Percentiles rank a stretch among this genome's conserved stretches.
phyloP scores from a whole-genome alignment of 2,329 filamentous ascomycete species.

The Microthyrium microscopicum region DNA sequence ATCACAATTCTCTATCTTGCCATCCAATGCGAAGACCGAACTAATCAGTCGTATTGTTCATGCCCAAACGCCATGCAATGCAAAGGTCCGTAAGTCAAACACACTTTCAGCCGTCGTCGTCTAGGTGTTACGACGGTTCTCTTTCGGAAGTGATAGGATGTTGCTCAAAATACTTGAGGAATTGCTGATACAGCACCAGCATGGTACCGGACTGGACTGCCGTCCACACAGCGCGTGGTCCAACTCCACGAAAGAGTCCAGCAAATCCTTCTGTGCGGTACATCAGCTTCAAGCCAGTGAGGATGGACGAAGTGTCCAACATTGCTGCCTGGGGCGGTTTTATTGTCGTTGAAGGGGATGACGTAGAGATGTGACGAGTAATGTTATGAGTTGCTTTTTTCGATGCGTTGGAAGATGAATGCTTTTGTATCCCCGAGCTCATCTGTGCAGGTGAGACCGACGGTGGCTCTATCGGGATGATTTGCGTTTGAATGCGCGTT shows the following conservation, averaged over 20 bases:
- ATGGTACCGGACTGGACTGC: slow-evolving; percentile 94
- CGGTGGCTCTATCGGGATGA: slow-evolving; percentile 33
- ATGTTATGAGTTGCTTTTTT: slow-evolving; percentile 14
- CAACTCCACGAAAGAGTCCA: slow-evolving; percentile 90
- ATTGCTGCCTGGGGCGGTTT: slow-evolving; percentile 62
- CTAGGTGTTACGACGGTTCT: neutral
- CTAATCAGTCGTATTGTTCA: no score
- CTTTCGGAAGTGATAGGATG: slow-evolving; percentile 10
- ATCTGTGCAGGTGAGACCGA: neutral
- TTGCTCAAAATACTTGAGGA: slow-evolving; percentile 61
- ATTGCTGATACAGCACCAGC: slow-evolving; percentile 84
- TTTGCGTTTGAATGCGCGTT: slow-evolving; percentile 86
- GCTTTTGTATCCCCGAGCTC: slow-evolving; percentile 1
- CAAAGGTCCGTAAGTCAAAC: neutral
- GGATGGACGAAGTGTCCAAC: slow-evolving; percentile 77
- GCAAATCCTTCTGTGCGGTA: slow-evolving; percentile 77
- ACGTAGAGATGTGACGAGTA: slow-evolving; percentile 69
- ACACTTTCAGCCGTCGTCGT: neutral
- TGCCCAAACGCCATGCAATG: neutral
- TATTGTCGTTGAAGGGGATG: slow-evolving; percentile 70
- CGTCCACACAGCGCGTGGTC: slow-evolving; percentile 87
- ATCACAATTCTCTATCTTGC: no score
- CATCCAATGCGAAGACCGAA: no score
- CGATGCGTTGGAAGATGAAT: neutral
- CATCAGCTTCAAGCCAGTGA: slow-evolving; percentile 69